These are phyloP conservation scores for Botrytis cinerea DNA, from an alignment of 2,329 filamentous ascomycete genomes.

Conservation along the genomic window DNA sequence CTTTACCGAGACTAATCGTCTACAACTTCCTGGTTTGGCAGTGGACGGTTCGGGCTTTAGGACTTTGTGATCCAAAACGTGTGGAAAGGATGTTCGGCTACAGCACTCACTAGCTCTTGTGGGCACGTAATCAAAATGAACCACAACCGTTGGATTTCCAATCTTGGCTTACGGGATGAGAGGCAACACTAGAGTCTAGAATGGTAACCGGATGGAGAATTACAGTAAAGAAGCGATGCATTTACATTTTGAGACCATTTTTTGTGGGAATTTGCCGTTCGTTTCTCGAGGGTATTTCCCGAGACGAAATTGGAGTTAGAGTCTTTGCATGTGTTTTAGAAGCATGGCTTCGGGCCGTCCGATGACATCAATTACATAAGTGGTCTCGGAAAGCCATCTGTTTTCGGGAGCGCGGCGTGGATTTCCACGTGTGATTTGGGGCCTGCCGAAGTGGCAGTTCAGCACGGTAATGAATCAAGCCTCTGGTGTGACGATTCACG, in stretches of 20 bases:
- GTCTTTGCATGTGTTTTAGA: neutral
- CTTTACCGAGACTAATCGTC: constrained; percentile 8
- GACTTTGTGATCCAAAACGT: neutral
- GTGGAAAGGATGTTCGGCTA: neutral
- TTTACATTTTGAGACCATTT: neutral
- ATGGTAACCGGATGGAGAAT: neutral
- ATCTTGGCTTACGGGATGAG: neutral
- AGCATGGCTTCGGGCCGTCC: neutral
- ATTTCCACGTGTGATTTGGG: neutral
- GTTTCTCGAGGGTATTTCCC: neutral
- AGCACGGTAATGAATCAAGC: neutral
- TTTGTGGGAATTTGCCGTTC: neutral
- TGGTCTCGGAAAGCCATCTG: neutral
- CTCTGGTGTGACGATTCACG: neutral
- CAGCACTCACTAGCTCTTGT: constrained; percentile 1
- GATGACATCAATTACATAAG: constrained; percentile 8
- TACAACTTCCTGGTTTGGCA: neutral
- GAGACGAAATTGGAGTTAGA: neutral
- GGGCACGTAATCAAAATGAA: neutral
- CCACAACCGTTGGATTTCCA: neutral
- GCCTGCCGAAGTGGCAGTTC: constrained; percentile 5
- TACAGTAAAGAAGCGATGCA: neutral
- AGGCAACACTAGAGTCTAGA: neutral
- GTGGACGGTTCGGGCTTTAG: neutral
- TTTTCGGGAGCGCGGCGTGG: neutral